Conservation (phyloP, 768 basidiomycete species). For the Pleurotus djamor region DNA sequence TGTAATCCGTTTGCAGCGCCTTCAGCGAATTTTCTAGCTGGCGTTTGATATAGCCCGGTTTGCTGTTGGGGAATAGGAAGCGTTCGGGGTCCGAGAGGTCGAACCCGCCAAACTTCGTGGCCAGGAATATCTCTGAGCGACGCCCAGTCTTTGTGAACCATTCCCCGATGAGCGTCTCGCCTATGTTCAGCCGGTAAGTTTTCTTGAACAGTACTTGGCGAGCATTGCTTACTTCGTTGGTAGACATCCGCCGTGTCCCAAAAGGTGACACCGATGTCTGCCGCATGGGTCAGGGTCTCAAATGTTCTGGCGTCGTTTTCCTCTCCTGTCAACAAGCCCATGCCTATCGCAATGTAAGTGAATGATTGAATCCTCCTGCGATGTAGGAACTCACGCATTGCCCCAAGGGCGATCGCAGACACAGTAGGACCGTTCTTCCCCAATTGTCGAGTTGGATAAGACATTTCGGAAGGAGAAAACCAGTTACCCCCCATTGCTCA, state of each 20-base stretch:
- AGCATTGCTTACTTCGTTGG: slow-evolving; percentile 10
- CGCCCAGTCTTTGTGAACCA: slow-evolving; percentile 28
- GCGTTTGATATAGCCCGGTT: slow-evolving; percentile 13
- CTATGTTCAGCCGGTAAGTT: background rate
- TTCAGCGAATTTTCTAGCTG: slow-evolving; percentile 14
- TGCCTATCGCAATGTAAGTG: background rate
- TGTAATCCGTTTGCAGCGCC: slow-evolving; percentile 18
- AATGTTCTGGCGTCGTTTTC: background rate
- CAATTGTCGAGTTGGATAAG: slow-evolving; percentile 16
- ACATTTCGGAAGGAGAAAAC: background rate
- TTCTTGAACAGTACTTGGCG: background rate
- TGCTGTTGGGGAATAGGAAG: slow-evolving; percentile 7
- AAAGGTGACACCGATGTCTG: slow-evolving; percentile 19
- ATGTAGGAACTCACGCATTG: slow-evolving; percentile 15
- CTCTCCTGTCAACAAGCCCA: background rate
- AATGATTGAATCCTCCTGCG: background rate
- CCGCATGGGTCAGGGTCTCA: slow-evolving; percentile 18
- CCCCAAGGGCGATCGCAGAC: slow-evolving; percentile 21
- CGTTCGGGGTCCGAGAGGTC: slow-evolving; percentile 11
- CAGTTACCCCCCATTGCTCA: too few relatives aligned
- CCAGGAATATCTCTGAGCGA: slow-evolving; percentile 47
- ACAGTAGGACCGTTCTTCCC: slow-evolving; percentile 22
- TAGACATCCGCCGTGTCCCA: slow-evolving; percentile 21
- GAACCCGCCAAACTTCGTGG: slow-evolving; percentile 47
- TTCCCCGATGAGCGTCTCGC: background rate